Percentiles rank a stretch among this genome's conserved stretches.
Evolutionary conservation across 1,284 basidiomycete genomes (phyloP).

Genomic region (Moniliophthora roreri): DNA sequence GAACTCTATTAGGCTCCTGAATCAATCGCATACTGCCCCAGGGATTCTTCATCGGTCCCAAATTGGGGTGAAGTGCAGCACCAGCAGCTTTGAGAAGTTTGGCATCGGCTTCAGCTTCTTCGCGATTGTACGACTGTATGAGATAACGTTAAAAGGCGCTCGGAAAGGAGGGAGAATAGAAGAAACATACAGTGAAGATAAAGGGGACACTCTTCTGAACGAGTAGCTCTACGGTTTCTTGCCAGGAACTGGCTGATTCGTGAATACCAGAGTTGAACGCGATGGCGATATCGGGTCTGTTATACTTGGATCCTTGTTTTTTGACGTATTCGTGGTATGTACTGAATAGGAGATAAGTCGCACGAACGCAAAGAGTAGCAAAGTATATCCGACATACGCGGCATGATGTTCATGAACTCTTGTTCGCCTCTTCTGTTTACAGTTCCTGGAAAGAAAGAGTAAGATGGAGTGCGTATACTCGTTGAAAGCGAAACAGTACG

Average conservation of each 20-base stretch:
- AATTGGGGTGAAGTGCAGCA: constrained; percentile 18
- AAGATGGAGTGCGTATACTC: too few relatives aligned
- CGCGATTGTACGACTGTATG: constrained; percentile 26
- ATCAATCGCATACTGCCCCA: constrained; percentile 28
- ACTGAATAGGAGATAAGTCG: constrained; percentile 12
- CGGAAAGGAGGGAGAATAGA: neutral
- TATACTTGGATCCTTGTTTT: constrained; percentile 16
- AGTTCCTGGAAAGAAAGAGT: neutral
- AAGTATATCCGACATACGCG: neutral
- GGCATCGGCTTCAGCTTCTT: constrained; percentile 26
- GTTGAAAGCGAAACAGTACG: constrained; percentile 9
- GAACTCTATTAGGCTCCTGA: constrained; percentile 25
- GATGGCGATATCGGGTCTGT: constrained; percentile 30
- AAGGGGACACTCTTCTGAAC: constrained; percentile 24
- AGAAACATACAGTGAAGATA: constrained; percentile 26
- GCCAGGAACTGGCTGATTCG: constrained; percentile 21
- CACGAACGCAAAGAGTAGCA: neutral
- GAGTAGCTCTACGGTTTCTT: constrained; percentile 22
- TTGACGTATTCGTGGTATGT: constrained; percentile 26
- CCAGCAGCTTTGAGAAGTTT: constrained; percentile 22
- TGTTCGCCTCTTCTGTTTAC: neutral
- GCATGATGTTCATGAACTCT: neutral
- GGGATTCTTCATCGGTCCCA: constrained; percentile 26
- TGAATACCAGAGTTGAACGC: constrained; percentile 32
- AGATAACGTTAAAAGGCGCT: neutral